Evolutionary conservation across 1,139 yeast species (phyloP).

Genomic region (Kluyveromyces sp.): DNA sequence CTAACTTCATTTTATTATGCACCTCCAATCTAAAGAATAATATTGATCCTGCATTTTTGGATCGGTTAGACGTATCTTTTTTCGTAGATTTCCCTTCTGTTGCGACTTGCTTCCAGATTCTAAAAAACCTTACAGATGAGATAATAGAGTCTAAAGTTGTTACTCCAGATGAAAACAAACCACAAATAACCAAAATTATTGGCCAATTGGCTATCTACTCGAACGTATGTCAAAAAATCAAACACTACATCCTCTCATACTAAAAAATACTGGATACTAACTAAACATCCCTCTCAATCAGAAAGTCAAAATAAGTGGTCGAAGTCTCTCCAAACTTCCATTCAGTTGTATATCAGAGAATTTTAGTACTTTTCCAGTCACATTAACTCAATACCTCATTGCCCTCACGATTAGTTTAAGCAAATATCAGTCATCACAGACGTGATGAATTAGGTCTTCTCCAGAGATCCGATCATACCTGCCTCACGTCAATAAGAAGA

Average conservation of each 20-base stretch:
- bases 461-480: not conserved
- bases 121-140: constrained; percentile 15
- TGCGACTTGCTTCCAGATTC: constrained; percentile 22
- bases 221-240: not conserved
- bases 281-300: not conserved
- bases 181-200: not conserved
- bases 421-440: not conserved
- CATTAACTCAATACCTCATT: constrained; percentile 17
- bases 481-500: not conserved
- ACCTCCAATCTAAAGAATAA: constrained; percentile 32
- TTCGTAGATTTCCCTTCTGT: constrained; percentile 27
- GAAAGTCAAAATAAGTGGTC: constrained; percentile 22
- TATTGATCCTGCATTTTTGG: constrained; percentile 34
- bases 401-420: constrained; percentile 18
- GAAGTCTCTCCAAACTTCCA: constrained; percentile 25
- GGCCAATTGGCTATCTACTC: not conserved
- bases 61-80: constrained; percentile 32
- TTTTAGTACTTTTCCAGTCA: constrained; percentile 20
- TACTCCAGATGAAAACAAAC: not conserved
- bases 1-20: constrained; percentile 31
- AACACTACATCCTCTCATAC: not conserved
- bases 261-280: not conserved
- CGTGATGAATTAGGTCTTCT: too few relatives aligned
- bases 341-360: constrained; percentile 24
- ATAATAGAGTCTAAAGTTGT: constrained; percentile 16